These are phyloP conservation scores for Aspergillus clavatus DNA, from an alignment of 2,329 filamentous ascomycete species.

Conservation along the genomic window DNA sequence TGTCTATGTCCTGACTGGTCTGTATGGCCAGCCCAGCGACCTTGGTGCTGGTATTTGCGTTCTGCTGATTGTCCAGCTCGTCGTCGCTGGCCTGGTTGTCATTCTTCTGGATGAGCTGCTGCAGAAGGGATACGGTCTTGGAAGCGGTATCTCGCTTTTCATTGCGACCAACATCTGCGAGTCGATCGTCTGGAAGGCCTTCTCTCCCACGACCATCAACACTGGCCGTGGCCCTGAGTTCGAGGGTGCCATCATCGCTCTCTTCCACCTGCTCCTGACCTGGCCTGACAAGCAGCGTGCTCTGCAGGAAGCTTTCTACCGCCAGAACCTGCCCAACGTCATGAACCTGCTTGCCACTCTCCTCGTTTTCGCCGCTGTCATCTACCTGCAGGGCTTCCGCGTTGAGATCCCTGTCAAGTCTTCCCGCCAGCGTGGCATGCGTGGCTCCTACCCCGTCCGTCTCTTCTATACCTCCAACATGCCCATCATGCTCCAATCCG, in stretches of 20 bases:
- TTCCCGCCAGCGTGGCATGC: conserved; percentile 95
- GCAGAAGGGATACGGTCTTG: conserved; percentile 98
- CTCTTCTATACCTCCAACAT: conserved; percentile 99
- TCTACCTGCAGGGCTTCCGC: conserved; percentile 98
- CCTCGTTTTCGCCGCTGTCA: conserved; percentile 90
- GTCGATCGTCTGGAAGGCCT: conserved; percentile 99
- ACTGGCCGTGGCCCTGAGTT: conserved; percentile 98
- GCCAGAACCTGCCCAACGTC: conserved; percentile 98
- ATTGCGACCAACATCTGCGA: conserved; percentile 99
- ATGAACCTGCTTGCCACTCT: conserved; percentile 97
- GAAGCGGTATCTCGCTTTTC: conserved; percentile 97
- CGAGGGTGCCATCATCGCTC: conserved; percentile 94
- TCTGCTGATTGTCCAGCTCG: conserved; percentile 94
- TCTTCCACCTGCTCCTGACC: conserved; percentile 96
- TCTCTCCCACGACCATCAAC: conserved; percentile 98
- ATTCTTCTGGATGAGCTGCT: conserved; percentile 98
- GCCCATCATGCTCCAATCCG: conserved; percentile 99
- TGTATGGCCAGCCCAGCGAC: conserved; percentile 94
- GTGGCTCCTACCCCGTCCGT: conserved; percentile 95
- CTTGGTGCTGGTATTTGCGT: conserved; percentile 98
- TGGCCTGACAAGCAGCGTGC: conserved; percentile 99
- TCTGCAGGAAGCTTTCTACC: conserved; percentile 97
- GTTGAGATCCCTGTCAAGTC: conserved; percentile 99
- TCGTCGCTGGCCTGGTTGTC: conserved; percentile 95
- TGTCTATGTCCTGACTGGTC: conserved; percentile 96